phyloP scores from a whole-genome alignment of 2,329 filamentous ascomycete species.

The Anisogramma anomala region DNA sequence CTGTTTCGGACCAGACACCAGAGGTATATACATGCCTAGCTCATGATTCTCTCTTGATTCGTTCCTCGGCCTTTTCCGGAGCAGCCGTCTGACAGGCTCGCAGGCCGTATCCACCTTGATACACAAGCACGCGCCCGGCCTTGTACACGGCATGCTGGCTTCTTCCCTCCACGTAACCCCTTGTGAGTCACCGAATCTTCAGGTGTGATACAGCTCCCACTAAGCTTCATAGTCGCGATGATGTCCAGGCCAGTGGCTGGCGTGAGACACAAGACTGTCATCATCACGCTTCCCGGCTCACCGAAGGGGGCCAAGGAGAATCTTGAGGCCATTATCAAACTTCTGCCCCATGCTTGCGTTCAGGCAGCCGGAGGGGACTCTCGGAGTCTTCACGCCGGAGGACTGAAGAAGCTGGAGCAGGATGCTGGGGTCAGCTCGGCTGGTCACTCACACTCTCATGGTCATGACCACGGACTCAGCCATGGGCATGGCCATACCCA shows the following conservation, averaged over 20 bases:
- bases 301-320: conserved; percentile 95
- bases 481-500: conserved; percentile 45
- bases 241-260: conserved; percentile 94
- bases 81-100: not conserved
- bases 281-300: conserved; percentile 84
- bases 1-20: conserved; percentile 72
- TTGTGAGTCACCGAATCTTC: conserved; percentile 47
- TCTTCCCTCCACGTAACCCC: conserved; percentile 77
- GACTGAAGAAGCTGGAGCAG: conserved; percentile 69
- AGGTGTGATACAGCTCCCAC: not conserved
- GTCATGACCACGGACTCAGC: conserved; percentile 28
- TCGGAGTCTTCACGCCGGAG: conserved; percentile 64
- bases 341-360: conserved; percentile 88
- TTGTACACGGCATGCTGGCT: conserved; percentile 92
- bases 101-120: conserved; percentile 70
- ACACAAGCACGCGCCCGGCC: conserved; percentile 73
- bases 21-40: conserved; percentile 45
- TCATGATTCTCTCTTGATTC: not conserved
- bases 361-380: conserved; percentile 81
- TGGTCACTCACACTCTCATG: conserved; percentile 20
- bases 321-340: conserved; percentile 73
- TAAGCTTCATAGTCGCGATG: conserved; percentile 59
- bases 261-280: conserved; percentile 66
- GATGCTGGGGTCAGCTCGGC: conserved; percentile 55
- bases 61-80: not conserved